Percentiles rank a stretch among this genome's conserved stretches.
Conservation (phyloP, 179 eudicot genomes). For the Amaranthus tricolor region DNA sequence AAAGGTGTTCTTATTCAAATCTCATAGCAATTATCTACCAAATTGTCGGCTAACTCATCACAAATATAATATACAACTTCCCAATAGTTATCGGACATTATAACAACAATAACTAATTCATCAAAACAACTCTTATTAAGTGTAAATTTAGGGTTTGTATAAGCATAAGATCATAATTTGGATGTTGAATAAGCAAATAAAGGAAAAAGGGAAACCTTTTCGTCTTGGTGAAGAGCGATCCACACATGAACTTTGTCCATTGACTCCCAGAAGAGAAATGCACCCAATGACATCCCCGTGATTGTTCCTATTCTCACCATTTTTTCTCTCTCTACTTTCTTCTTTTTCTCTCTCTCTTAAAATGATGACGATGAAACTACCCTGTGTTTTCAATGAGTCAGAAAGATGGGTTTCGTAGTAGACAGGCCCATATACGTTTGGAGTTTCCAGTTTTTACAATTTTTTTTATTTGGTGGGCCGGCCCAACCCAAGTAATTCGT, state of each 20-base stretch:
- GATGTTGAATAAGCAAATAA: not conserved
- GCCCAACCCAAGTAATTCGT: too few species aligned
- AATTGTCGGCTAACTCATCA: not conserved
- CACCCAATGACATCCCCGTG: conserved; percentile 77
- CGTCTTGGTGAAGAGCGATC: conserved; percentile 97
- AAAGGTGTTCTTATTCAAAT: not conserved
- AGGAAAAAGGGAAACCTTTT: conserved; percentile 48
- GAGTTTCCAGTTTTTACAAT: too few species aligned
- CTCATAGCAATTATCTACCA: not conserved
- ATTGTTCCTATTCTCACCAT: conserved; percentile 55
- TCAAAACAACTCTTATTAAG: not conserved
- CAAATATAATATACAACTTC: not conserved
- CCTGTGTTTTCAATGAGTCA: too few species aligned
- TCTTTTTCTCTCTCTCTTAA: conserved; percentile 4
- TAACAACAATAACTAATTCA: not conserved
- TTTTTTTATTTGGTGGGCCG: too few species aligned
- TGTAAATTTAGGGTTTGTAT: conserved; percentile 16
- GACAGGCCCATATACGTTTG: too few species aligned
- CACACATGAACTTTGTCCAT: conserved; percentile 97
- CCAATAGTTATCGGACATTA: too few species aligned
- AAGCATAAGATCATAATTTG: not conserved
- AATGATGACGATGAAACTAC: not conserved
- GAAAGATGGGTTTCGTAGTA: too few species aligned
- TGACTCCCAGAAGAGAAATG: conserved; percentile 75
- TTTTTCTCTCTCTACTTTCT: not conserved